Evolutionary conservation across 192 early-diverging fungal genomes (phyloP).

Genomic region (Linnemannia schmuckeri): DNA sequence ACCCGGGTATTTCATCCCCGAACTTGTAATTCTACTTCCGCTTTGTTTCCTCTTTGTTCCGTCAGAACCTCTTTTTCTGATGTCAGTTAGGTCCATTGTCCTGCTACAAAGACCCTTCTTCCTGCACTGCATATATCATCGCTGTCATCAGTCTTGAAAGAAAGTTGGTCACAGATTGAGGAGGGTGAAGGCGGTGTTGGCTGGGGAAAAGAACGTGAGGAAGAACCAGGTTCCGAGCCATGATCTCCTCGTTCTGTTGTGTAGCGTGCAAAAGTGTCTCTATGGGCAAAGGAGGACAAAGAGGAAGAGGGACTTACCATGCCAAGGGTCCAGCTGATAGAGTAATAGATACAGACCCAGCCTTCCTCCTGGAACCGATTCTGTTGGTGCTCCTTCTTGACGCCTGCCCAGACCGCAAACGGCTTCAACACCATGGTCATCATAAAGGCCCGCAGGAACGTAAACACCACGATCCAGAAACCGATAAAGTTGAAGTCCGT

Average conservation of each 20-base stretch:
- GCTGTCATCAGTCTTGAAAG: not conserved
- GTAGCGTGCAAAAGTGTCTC: not conserved
- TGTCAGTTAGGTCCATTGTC: not conserved
- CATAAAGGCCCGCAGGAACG: slow-evolving; percentile 68
- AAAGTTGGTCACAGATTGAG: not conserved
- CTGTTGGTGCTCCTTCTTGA: slow-evolving; percentile 53
- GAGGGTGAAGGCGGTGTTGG: not conserved
- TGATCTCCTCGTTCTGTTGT: not conserved
- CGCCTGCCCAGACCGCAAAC: slow-evolving; percentile 39
- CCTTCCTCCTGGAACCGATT: slow-evolving; percentile 79
- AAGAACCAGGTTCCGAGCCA: not conserved
- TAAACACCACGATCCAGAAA: slow-evolving; percentile 75
- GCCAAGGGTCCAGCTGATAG: slow-evolving; percentile 67
- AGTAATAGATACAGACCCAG: slow-evolving; percentile 79
- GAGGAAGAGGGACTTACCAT: slow-evolving; percentile 57
- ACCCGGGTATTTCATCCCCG: slow-evolving; percentile 6
- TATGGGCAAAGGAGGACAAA: not conserved
- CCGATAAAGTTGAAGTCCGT: slow-evolving; percentile 74
- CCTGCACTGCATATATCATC: too few relatives aligned
- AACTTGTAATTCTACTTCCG: not conserved
- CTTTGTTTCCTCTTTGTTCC: not conserved
- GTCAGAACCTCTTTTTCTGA: not conserved
- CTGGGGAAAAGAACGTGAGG: not conserved
- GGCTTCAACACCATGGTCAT: slow-evolving; percentile 66
- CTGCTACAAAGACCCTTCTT: not conserved